Conservation (phyloP, 208 protist genomes). For the Trypanosomatidae sp. region DNA sequence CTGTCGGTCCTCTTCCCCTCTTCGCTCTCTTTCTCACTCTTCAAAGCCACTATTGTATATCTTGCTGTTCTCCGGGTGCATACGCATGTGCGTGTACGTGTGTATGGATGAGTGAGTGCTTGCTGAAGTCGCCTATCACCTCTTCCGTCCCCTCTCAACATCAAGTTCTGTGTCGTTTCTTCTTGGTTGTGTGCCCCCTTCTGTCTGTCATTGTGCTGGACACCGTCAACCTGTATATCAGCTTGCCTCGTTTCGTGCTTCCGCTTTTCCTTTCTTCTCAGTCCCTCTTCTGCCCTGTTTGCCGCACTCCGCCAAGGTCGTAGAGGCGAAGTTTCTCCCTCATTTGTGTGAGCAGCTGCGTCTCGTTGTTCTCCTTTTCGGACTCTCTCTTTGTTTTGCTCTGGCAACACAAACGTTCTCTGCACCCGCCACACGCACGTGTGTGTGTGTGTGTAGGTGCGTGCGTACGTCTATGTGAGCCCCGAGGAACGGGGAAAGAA, state of each 20-base stretch:
- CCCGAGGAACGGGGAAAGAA: background rate
- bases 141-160: background rate
- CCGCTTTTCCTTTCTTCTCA: background rate
- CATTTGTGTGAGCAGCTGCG: background rate
- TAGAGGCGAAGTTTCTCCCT: background rate
- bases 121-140: background rate
- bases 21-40: slow-evolving; percentile 7
- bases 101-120: background rate
- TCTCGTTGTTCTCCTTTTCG: background rate
- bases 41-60: background rate
- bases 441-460: background rate
- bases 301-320: background rate
- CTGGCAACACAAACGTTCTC: too few species aligned
- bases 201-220: background rate
- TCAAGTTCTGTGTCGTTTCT: background rate
- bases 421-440: background rate
- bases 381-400: background rate
- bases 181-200: background rate
- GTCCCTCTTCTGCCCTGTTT: background rate
- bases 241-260: background rate
- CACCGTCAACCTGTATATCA: background rate
- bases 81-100: background rate
- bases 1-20: background rate
- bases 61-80: background rate
- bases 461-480: background rate